These are phyloP conservation scores for Pythium angustatum DNA, from an alignment of 352 stramenopile genomes.

Conservation along the genomic window DNA sequence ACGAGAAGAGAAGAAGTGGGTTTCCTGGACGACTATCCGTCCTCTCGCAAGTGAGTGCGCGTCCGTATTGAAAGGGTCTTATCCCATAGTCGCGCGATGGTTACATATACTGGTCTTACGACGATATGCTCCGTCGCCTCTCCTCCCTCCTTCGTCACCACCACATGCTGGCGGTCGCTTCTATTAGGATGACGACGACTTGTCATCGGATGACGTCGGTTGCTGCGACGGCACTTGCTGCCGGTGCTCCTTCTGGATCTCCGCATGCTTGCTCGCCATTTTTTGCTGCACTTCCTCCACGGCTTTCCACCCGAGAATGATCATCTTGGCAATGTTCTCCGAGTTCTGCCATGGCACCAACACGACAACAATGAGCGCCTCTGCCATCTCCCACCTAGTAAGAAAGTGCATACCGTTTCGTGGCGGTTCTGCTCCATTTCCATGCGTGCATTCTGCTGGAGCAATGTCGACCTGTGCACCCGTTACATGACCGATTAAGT, in stretches of 20 bases:
- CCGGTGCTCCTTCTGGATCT: slow-evolving; percentile 24
- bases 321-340: slow-evolving; percentile 75
- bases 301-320: slow-evolving; percentile 80
- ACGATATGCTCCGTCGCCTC: too few species aligned
- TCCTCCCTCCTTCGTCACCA: too few species aligned
- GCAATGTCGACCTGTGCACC: slow-evolving; percentile 47
- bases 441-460: slow-evolving; percentile 73
- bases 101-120: too few species aligned
- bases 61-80: too few species aligned
- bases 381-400: too few species aligned
- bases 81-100: too few species aligned
- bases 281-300: slow-evolving; percentile 78
- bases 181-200: background rate
- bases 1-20: slow-evolving; percentile 34
- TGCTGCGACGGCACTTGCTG: slow-evolving; percentile 16
- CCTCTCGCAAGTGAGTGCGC: slow-evolving; percentile 48
- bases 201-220: slow-evolving; percentile 1
- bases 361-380: background rate
- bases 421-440: slow-evolving; percentile 82
- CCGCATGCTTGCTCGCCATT: slow-evolving; percentile 34
- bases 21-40: slow-evolving; percentile 38
- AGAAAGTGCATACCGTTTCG: slow-evolving; percentile 67
- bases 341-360: slow-evolving; percentile 41
- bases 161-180: too few species aligned
- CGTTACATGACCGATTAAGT: too few species aligned